phyloP scores from a whole-genome alignment of 75 land plant species.

The Gnetum montanum region DNA sequence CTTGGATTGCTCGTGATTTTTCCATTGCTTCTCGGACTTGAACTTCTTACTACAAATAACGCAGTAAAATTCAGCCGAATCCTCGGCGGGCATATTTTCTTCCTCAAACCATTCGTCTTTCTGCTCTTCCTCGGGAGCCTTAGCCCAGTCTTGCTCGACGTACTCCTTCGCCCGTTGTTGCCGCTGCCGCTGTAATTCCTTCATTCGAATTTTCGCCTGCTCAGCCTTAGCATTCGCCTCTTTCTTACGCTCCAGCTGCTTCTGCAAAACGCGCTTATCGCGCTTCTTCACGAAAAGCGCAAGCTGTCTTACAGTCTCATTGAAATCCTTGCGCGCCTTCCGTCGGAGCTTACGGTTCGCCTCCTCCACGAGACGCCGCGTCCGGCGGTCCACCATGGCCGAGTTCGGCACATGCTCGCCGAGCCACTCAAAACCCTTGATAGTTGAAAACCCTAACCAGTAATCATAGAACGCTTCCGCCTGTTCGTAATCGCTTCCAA shows the following conservation, averaged over 20 bases:
- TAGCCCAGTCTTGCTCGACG: conserved; percentile 85
- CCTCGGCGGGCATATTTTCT: conserved; percentile 13
- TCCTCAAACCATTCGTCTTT: conserved; percentile 20
- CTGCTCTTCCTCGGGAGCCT: conserved; percentile 22
- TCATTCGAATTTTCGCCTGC: conserved; percentile 41
- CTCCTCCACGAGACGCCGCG: conserved; percentile 81
- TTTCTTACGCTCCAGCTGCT: conserved; percentile 34
- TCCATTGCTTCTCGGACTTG: conserved; percentile 92
- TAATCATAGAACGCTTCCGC: conserved; percentile 70
- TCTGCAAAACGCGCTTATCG: conserved; percentile 88
- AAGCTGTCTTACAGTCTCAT: conserved; percentile 66
- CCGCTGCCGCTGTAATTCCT: conserved; percentile 48
- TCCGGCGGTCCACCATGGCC: conserved; percentile 52
- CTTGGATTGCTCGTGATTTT: conserved; percentile 95
- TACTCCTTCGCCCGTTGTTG: conserved; percentile 37
- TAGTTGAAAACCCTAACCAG: conserved; percentile 72
- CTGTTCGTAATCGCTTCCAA: conserved; percentile 43
- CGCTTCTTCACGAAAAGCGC: conserved; percentile 89
- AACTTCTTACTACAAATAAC: conserved; percentile 76
- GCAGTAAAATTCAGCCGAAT: conserved; percentile 51
- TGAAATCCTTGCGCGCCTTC: conserved; percentile 78
- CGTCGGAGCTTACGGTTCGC: conserved; percentile 89
- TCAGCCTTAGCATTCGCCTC: conserved; percentile 44
- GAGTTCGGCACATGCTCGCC: conserved; percentile 62
- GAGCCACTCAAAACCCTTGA: conserved; percentile 85